Percentiles rank a stretch among this genome's conserved stretches.
phyloP scores from a whole-genome alignment of 2,329 filamentous ascomycete species.

The Fusarium nelsonii region DNA sequence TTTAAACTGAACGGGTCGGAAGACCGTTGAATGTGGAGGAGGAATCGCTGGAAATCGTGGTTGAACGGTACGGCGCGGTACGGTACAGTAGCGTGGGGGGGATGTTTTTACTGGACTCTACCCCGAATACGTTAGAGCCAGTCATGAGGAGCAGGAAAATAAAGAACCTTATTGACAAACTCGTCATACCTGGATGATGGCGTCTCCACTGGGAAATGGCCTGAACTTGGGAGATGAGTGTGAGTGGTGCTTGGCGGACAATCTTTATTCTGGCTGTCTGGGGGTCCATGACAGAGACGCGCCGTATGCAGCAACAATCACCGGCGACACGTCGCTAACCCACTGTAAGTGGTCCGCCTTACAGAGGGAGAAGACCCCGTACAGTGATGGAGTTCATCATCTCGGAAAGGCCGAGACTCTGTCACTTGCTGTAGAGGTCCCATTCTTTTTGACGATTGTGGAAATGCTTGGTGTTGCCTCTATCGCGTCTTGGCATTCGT shows the following conservation, averaged over 20 bases:
- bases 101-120: constrained; percentile 11
- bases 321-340: constrained; percentile 27
- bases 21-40: constrained; percentile 39
- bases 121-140: constrained; percentile 29
- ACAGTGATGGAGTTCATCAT: constrained; percentile 12
- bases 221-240: constrained; percentile 26
- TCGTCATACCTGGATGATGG: constrained; percentile 32
- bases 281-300: constrained; percentile 7
- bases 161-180: constrained; percentile 32
- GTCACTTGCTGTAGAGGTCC: not conserved
- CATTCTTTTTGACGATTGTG: not conserved
- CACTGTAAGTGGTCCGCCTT: constrained; percentile 38
- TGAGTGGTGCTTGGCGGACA: constrained; percentile 40
- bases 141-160: constrained; percentile 25
- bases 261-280: constrained; percentile 22
- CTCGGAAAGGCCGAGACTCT: constrained; percentile 35
- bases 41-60: constrained; percentile 23
- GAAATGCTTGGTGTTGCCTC: constrained; percentile 21
- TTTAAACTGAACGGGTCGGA: constrained; percentile 11
- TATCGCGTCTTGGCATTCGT: constrained; percentile 33
- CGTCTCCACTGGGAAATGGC: constrained; percentile 38
- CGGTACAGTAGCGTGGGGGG: constrained; percentile 15
- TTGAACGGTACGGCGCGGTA: constrained; percentile 5
- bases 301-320: constrained; percentile 31
- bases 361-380: constrained; percentile 11